Conservation (phyloP, 202 grass and related monocot genomes). For the Saccharum hybrid region DNA sequence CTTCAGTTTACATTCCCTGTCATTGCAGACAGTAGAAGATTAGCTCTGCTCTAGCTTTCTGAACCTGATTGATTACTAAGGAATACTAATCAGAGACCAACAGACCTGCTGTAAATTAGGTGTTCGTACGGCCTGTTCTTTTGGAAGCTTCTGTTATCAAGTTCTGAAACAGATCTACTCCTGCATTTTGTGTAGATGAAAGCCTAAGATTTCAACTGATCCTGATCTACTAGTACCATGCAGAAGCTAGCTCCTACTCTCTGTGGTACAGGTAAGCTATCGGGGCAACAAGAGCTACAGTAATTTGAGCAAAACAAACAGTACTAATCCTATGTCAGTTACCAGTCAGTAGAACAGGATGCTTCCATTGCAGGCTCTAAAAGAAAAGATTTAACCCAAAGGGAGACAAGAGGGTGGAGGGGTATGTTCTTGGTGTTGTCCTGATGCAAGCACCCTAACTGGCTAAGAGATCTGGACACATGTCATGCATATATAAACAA, state of each 20-base stretch:
- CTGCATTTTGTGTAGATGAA: not conserved
- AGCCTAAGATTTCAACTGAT: slow-evolving; percentile 16
- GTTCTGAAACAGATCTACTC: slow-evolving; percentile 18
- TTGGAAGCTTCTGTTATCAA: slow-evolving; percentile 51
- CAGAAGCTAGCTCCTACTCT: slow-evolving; percentile 24
- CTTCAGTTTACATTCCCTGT: slow-evolving; percentile 52
- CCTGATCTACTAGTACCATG: not conserved
- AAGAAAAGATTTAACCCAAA: slow-evolving; percentile 9
- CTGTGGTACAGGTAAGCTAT: not conserved
- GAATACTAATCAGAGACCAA: slow-evolving; percentile 36
- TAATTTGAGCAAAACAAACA: not conserved
- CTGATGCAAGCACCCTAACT: slow-evolving; percentile 33
- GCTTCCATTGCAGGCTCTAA: slow-evolving; percentile 21
- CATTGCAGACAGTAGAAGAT: slow-evolving; percentile 46
- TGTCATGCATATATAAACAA: slow-evolving; percentile 35
- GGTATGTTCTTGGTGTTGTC: slow-evolving; percentile 40
- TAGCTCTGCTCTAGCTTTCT: slow-evolving; percentile 32
- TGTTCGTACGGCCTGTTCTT: slow-evolving; percentile 38
- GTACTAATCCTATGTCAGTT: not conserved
- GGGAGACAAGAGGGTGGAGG: slow-evolving; percentile 1
- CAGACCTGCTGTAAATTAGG: slow-evolving; percentile 39
- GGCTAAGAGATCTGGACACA: slow-evolving; percentile 41
- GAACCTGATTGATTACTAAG: slow-evolving; percentile 13
- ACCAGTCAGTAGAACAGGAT: slow-evolving; percentile 36
- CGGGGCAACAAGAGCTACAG: not conserved